These are phyloP conservation scores for Favolaschia claudopus DNA, from an alignment of 768 basidiomycete genomes.

Conservation along the genomic window DNA sequence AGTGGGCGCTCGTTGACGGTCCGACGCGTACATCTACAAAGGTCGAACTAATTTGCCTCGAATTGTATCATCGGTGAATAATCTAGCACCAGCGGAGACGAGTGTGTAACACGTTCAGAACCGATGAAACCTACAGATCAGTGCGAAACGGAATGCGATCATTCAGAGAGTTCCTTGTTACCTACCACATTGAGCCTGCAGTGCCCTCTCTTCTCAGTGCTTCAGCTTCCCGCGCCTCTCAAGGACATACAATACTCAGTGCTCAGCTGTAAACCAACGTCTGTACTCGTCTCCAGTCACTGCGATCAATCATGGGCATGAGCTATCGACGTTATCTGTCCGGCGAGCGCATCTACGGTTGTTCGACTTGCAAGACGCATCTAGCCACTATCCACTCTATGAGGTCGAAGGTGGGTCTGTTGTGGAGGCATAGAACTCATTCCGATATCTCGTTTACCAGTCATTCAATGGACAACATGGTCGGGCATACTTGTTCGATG, in stretches of 20 bases:
- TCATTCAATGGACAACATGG: constrained; percentile 98
- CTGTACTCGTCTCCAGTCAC: constrained; percentile 46
- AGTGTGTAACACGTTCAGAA: too few species aligned
- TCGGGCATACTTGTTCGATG: constrained; percentile 92
- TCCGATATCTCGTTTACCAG: constrained; percentile 53
- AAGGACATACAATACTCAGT: constrained; percentile 12
- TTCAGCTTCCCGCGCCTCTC: too few species aligned
- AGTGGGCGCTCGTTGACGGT: too few species aligned
- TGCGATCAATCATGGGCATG: constrained; percentile 74
- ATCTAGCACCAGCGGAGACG: too few species aligned
- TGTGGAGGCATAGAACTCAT: constrained; percentile 20
- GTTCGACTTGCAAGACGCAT: constrained; percentile 86
- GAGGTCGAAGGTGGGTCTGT: constrained; percentile 78
- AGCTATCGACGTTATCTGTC: constrained; percentile 87
- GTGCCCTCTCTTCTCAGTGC: too few species aligned
- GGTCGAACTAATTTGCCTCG: too few species aligned
- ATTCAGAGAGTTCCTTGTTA: too few species aligned
- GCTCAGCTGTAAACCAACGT: constrained; percentile 2
- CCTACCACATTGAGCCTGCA: too few species aligned
- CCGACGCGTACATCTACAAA: too few species aligned
- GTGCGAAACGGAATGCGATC: too few species aligned
- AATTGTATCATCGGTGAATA: too few species aligned
- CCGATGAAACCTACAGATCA: too few species aligned
- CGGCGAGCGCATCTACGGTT: constrained; percentile 88
- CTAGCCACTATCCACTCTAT: constrained; percentile 91